Conservation (phyloP, 2,329 filamentous ascomycete genomes). For the Keithomyces neogunnii region DNA sequence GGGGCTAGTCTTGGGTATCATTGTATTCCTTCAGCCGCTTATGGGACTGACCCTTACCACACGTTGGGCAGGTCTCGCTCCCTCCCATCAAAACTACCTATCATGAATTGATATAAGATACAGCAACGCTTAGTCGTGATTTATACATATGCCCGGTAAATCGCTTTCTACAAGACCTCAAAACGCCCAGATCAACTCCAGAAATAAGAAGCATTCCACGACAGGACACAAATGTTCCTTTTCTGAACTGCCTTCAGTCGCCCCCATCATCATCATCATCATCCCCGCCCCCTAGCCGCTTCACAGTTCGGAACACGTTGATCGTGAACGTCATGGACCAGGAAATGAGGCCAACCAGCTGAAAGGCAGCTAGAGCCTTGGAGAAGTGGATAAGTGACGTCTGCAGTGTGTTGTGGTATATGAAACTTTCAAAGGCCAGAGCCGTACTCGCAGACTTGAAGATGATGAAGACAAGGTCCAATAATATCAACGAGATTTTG, state of each 20-base stretch:
- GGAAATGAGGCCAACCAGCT: conserved; percentile 74
- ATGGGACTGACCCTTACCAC: too few relatives aligned
- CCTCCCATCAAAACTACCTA: too few relatives aligned
- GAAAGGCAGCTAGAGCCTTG: conserved; percentile 66
- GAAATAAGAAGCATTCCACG: too few relatives aligned
- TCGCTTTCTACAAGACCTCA: too few relatives aligned
- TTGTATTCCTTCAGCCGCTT: too few relatives aligned
- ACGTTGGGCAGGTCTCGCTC: too few relatives aligned
- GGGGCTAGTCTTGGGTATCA: too few relatives aligned
- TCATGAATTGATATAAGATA: too few relatives aligned
- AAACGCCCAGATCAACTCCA: too few relatives aligned
- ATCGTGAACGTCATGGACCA: conserved; percentile 88
- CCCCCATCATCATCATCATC: conserved; percentile 14
- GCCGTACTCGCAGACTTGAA: conserved; percentile 92
- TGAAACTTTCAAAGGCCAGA: conserved; percentile 78
- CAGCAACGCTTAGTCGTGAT: too few relatives aligned
- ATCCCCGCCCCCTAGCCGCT: conserved; percentile 49
- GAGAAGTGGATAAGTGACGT: conserved; percentile 42
- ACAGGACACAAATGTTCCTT: too few relatives aligned
- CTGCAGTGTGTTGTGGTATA: conserved; percentile 39
- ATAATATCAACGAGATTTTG: conserved; percentile 81
- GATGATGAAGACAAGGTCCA: conserved; percentile 94
- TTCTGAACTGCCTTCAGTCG: background rate
- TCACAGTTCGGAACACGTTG: conserved; percentile 65
- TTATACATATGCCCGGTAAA: too few relatives aligned